Conservation (phyloP, 352 stramenopile genomes). For the Pythium aristosporum region DNA sequence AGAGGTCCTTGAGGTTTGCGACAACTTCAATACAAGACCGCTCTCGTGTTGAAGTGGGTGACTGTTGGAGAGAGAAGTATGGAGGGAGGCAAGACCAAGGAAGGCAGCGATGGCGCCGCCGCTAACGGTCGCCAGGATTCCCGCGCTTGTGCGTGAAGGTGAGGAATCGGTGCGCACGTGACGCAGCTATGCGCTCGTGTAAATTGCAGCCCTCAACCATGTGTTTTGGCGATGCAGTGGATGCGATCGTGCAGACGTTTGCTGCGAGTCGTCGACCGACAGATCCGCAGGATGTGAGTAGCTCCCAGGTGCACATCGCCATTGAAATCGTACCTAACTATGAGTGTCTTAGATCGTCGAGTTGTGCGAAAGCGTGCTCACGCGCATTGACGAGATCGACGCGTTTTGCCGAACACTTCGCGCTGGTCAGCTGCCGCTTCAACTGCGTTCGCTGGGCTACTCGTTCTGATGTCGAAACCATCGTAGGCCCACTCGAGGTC, state of each 20-base stretch:
- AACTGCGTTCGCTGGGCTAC: neutral
- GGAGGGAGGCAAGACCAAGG: neutral
- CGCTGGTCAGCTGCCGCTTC: conserved; percentile 17
- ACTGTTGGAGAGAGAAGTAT: neutral
- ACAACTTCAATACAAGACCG: conserved; percentile 4
- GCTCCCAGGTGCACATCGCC: neutral
- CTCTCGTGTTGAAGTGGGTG: conserved; percentile 11
- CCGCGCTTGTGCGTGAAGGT: conserved; percentile 50
- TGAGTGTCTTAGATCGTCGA: conserved; percentile 28
- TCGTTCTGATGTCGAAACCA: neutral
- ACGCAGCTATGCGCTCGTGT: neutral
- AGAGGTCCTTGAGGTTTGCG: conserved; percentile 2
- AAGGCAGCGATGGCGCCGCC: neutral
- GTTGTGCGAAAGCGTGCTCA: conserved; percentile 37
- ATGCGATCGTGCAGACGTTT: conserved; percentile 25
- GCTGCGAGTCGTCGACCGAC: conserved; percentile 9
- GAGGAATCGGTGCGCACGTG: neutral
- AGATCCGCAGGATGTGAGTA: conserved; percentile 18
- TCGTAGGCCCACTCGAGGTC: conserved; percentile 34
- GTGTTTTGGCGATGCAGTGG: conserved; percentile 13
- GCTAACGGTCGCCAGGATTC: conserved; percentile 40
- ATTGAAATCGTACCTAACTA: neutral
- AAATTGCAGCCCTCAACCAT: neutral
- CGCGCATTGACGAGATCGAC: conserved; percentile 45
- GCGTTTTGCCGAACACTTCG: conserved; percentile 40